Conservation (phyloP, 2,329 filamentous ascomycete genomes). For the Chrysoporthe cubensis region DNA sequence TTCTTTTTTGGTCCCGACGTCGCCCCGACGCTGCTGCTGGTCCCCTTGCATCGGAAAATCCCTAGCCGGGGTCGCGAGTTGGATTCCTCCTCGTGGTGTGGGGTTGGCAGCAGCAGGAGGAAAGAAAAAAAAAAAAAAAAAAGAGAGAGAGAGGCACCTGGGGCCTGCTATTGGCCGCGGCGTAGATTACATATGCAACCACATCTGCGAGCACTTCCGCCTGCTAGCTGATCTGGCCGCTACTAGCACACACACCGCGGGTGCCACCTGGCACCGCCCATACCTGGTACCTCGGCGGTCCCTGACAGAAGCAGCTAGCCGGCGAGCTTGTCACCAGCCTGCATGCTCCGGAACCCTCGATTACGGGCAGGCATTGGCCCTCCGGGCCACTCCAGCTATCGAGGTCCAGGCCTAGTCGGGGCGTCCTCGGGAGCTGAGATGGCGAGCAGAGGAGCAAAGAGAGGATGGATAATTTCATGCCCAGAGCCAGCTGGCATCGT, state of each 20-base stretch:
- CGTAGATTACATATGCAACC: slow-evolving; percentile 16
- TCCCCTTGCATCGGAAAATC: neutral
- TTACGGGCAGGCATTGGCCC: slow-evolving; percentile 13
- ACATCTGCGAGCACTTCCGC: slow-evolving; percentile 24
- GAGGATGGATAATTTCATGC: neutral
- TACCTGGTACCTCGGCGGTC: slow-evolving; percentile 16
- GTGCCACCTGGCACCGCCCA: slow-evolving; percentile 27
- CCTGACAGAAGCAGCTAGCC: slow-evolving; percentile 24
- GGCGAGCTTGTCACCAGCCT: slow-evolving; percentile 14
- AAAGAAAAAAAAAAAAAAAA: neutral
- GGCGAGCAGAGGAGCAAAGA: neutral
- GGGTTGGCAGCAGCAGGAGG: neutral
- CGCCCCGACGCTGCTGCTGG: neutral
- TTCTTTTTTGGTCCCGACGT: neutral
- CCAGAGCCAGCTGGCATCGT: neutral
- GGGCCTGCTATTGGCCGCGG: slow-evolving; percentile 19
- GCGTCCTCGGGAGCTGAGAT: slow-evolving; percentile 13
- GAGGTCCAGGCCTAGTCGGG: slow-evolving; percentile 1
- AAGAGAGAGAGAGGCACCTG: neutral
- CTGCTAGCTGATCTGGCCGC: slow-evolving; percentile 17
- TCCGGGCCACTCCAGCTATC: neutral
- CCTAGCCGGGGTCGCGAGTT: neutral
- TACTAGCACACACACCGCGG: slow-evolving; percentile 13
- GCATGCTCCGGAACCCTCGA: slow-evolving; percentile 10
- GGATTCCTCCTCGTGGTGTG: neutral